Conservation (phyloP, 2,329 filamentous ascomycete genomes). For the Aspergillus chevalieri region DNA sequence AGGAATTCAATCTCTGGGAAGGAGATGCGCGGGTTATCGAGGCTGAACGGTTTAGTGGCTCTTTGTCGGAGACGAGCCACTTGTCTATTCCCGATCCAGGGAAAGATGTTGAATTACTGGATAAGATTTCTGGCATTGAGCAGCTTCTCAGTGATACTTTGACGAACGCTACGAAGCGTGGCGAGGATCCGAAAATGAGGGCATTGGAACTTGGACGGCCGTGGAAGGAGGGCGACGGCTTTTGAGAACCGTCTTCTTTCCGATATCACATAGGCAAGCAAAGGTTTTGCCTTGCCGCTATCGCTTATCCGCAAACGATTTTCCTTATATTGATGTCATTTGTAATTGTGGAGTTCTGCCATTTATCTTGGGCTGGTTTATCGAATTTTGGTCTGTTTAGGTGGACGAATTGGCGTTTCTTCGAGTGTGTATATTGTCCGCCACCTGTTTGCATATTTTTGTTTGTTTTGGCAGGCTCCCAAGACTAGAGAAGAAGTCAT, state of each 20-base stretch:
- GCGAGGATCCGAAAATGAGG: constrained; percentile 46
- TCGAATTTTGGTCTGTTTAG: too few relatives aligned
- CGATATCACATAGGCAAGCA: neutral
- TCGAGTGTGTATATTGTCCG: neutral
- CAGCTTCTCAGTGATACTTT: constrained; percentile 38
- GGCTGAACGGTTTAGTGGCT: constrained; percentile 17
- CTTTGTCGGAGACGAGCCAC: constrained; percentile 18
- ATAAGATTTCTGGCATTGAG: constrained; percentile 40
- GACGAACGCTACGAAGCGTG: constrained; percentile 44
- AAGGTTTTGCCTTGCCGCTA: neutral
- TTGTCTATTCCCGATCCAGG: constrained; percentile 36
- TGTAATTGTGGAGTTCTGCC: neutral
- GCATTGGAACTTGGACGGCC: constrained; percentile 48
- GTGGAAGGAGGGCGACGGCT: constrained; percentile 53
- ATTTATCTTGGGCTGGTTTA: neutral
- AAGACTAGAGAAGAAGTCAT: too few relatives aligned
- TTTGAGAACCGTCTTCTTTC: constrained; percentile 28
- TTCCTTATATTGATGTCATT: neutral
- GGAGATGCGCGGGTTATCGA: constrained; percentile 33
- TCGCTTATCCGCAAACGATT: neutral
- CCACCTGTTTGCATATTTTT: too few relatives aligned
- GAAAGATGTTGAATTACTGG: constrained; percentile 38
- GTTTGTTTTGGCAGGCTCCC: neutral
- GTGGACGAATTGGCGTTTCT: neutral
- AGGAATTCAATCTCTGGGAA: constrained; percentile 34